A percentile compares a stretch with the other conserved stretches of the same genome.
Evolutionary conservation across 2,329 filamentous ascomycete genomes (phyloP).

Genomic region (Colletotrichum noveboracense): DNA sequence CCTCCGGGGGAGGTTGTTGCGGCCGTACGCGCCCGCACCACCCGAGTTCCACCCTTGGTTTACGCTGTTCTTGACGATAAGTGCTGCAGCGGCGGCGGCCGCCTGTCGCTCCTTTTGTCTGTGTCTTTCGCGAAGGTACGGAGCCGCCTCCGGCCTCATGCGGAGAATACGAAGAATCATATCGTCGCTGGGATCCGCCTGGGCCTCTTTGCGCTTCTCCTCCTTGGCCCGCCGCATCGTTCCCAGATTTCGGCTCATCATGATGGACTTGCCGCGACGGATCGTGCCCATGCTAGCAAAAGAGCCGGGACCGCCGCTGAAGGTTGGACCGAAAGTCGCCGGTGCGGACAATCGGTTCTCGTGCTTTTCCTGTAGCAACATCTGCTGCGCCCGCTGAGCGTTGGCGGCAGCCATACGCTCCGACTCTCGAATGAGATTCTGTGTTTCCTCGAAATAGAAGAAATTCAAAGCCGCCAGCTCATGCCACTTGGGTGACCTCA

Average conservation of each 20-base stretch:
- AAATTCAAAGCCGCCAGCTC: conserved; percentile 96
- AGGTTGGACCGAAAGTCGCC: conserved; percentile 53
- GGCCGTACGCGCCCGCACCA: conserved; percentile 47
- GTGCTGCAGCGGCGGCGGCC: conserved; percentile 86
- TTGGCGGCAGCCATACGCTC: conserved; percentile 94
- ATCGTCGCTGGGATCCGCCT: conserved; percentile 96
- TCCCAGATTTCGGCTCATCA: conserved; percentile 92
- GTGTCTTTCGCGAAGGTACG: conserved; percentile 88
- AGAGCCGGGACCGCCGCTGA: conserved; percentile 50
- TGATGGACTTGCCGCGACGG: conserved; percentile 77
- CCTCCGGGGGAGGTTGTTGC: conserved; percentile 53
- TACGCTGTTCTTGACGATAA: conserved; percentile 93
- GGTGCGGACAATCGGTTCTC: conserved; percentile 69
- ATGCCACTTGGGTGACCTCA: conserved; percentile 98
- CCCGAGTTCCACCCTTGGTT: conserved; percentile 57
- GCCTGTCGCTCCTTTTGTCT: conserved; percentile 93
- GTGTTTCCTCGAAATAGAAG: conserved; percentile 95
- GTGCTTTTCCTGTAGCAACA: conserved; percentile 55
- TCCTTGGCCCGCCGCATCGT: conserved; percentile 97
- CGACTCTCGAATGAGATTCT: conserved; percentile 91
- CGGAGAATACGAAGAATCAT: conserved; percentile 95
- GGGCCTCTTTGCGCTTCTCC: conserved; percentile 92
- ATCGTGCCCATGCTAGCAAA: conserved; percentile 75
- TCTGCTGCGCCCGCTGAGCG: conserved; percentile 74
- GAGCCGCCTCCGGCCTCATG: conserved; percentile 89